A percentile compares a stretch with the other conserved stretches of the same genome.
phyloP scores from a whole-genome alignment of 2,329 filamentous ascomycete genomes.

The Verticillium albo-atrum region DNA sequence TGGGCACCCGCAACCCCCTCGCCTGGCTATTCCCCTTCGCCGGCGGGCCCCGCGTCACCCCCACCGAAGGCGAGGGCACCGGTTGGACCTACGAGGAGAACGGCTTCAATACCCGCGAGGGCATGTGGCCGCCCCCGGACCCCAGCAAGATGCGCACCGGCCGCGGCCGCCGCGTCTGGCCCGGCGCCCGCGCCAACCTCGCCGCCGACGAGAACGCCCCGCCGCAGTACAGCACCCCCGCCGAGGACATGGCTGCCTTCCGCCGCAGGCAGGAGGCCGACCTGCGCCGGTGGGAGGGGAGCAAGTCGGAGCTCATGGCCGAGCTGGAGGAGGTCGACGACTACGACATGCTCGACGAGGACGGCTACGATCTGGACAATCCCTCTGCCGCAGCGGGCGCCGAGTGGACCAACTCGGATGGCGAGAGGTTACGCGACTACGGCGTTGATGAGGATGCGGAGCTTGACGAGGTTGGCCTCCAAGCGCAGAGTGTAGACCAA shows the following conservation, averaged over 20 bases:
- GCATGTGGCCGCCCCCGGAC: constrained; percentile 60
- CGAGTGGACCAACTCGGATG: constrained; percentile 71
- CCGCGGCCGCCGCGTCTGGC: constrained; percentile 30
- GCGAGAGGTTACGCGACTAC: constrained; percentile 69
- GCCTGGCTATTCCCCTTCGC: constrained; percentile 68
- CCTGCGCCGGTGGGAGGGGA: constrained; percentile 25
- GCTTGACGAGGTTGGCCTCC: constrained; percentile 4
- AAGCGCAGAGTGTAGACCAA: neutral
- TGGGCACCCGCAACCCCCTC: constrained; percentile 64
- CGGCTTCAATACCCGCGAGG: constrained; percentile 63
- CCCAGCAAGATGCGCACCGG: constrained; percentile 53
- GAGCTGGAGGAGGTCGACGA: constrained; percentile 51
- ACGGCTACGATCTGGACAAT: constrained; percentile 58
- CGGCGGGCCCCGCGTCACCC: constrained; percentile 37
- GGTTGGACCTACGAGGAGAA: constrained; percentile 70
- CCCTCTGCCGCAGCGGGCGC: constrained; percentile 40
- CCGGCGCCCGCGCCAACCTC: constrained; percentile 25
- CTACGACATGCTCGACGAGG: constrained; percentile 34
- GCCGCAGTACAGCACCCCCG: constrained; percentile 30
- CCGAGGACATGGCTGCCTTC: constrained; percentile 46
- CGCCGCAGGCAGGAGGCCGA: constrained; percentile 44
- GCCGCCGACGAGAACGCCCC: constrained; percentile 24
- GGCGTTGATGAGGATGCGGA: constrained; percentile 76
- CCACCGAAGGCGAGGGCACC: constrained; percentile 27
- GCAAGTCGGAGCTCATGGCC: constrained; percentile 34